A percentile compares a stretch with the other conserved stretches of the same genome.
Conservation (phyloP, 331 rosid species). For the Pyrus hybrid region DNA sequence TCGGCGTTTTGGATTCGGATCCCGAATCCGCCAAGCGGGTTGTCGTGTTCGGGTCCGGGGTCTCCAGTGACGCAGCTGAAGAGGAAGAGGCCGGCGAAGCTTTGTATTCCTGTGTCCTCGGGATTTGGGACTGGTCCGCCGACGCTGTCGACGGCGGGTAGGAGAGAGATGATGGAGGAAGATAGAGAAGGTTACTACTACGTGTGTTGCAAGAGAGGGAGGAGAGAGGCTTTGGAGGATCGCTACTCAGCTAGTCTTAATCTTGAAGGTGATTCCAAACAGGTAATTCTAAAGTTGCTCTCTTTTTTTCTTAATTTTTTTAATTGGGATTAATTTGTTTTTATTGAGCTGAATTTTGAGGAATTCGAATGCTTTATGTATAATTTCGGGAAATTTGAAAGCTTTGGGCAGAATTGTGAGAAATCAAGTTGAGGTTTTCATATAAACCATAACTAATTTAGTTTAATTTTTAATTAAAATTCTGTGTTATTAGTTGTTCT, state of each 20-base stretch:
- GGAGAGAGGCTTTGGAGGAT: conserved; percentile 35
- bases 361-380: too few species aligned
- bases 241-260: conserved; percentile 37
- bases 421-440: neutral
- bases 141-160: conserved; percentile 4
- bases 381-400: neutral
- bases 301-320: neutral
- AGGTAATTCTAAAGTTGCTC: conserved; percentile 12
- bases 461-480: neutral
- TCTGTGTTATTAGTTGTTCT: neutral
- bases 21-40: conserved; percentile 39
- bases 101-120: conserved; percentile 26
- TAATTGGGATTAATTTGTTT: too few species aligned
- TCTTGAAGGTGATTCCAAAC: conserved; percentile 27
- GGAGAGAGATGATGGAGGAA: conserved; percentile 29
- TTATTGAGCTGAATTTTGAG: neutral
- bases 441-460: neutral
- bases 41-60: conserved; percentile 16
- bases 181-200: conserved; percentile 38
- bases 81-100: conserved; percentile 43
- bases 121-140: conserved; percentile 37
- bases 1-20: conserved; percentile 69
- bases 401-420: neutral
- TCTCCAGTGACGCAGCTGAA: conserved; percentile 33
- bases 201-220: conserved; percentile 45